Evolutionary conservation across 2,329 filamentous ascomycete species (phyloP).

Genomic region (Cladophialophora bantiana): DNA sequence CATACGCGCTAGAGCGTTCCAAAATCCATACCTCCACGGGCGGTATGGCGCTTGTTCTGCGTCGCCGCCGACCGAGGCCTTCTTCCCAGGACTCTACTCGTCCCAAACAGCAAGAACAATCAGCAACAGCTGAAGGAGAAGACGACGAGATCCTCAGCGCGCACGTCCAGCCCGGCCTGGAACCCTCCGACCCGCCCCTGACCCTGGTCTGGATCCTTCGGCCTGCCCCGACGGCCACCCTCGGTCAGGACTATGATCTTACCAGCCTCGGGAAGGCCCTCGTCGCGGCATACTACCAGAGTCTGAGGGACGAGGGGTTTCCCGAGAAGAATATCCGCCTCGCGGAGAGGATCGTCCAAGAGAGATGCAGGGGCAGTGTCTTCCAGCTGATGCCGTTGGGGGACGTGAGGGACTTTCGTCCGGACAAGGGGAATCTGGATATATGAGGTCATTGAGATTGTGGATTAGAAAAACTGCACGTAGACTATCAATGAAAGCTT

Average conservation of each 20-base stretch:
- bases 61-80: background rate
- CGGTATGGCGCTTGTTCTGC: conserved; percentile 36
- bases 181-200: conserved; percentile 33
- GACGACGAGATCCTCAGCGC: conserved; percentile 29
- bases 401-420: conserved; percentile 29
- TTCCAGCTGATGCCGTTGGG: conserved; percentile 33
- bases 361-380: conserved; percentile 24
- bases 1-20: conserved; percentile 30
- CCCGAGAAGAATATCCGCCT: conserved; percentile 36
- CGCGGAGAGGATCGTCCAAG: conserved; percentile 34
- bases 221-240: conserved; percentile 28
- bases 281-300: conserved; percentile 38
- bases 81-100: background rate
- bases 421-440: conserved; percentile 20
- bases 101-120: background rate
- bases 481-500: background rate
- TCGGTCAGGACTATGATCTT: conserved; percentile 26
- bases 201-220: conserved; percentile 38
- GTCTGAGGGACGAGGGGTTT: conserved; percentile 39
- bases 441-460: conserved; percentile 1
- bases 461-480: background rate
- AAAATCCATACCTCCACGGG: conserved; percentile 37
- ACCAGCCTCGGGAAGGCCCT: conserved; percentile 27
- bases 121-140: background rate
- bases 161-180: conserved; percentile 39